Base-by-base conservation (phyloP, 352 stramenopile species). In the Pythium graminicola region DNA sequence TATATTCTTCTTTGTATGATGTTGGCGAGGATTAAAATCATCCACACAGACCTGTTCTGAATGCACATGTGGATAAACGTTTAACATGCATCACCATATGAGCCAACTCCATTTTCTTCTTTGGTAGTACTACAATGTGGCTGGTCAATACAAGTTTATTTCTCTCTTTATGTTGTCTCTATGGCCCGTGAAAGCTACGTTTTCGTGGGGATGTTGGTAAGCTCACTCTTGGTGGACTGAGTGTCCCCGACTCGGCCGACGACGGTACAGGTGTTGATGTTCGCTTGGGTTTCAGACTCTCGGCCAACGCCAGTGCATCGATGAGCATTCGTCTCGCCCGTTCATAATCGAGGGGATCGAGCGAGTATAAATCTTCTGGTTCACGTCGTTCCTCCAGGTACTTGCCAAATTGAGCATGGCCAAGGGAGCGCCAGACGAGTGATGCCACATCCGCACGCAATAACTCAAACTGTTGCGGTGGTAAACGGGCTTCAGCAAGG, bases 61-160 rank as follows among this genome's bases (percentile, higher is more conserved):
- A 89, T 42, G 59, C 50, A 59, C 63, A 65, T 93, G 81, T 90
- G 72, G 81, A 93, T 74, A 79, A 63, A 44, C 48, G n/a, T 16
- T 36, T 73, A 88, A 88, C 81, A 93, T 93, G 81, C 81, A 91
- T 91, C 81, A 91, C 81, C 81, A 91, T 91, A 85, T 91, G 77
- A 91, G 77, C 68, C 70, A 51, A 57, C 54, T 40, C 28, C 20
- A 52, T 6, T 31, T 17, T 41, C 10, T 23, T n/a, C 27, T n/a
- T n/a, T n/a, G n/a, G n/a, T n/a, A n/a, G n/a, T n/a, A n/a, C n/a
- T n/a, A n/a, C n/a, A n/a, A n/a, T n/a, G n/a, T n/a, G n/a, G n/a
- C n/a, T n/a, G n/a, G n/a, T n/a, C n/a, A n/a, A n/a, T n/a, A n/a
- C n/a, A n/a, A n/a, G n/a, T n/a, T n/a, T n/a, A n/a, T n/a, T n/a